Conservation (phyloP, 2,329 filamentous ascomycete species). For the Thermochaetoides dissita region DNA sequence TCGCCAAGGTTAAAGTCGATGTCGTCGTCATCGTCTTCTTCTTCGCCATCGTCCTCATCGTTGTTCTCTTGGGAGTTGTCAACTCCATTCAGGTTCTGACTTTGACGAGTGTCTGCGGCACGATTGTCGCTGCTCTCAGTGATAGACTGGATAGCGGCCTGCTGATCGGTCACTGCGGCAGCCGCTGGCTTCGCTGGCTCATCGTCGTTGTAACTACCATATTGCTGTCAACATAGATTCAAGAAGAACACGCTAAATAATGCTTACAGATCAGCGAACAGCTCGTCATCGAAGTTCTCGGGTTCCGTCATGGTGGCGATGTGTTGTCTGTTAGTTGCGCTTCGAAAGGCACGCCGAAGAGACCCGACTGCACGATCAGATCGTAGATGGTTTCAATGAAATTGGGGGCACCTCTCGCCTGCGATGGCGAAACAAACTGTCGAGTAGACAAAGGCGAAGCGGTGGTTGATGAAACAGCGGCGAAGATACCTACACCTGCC, state of each 20-base stretch:
- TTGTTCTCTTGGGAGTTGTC: conserved; percentile 15
- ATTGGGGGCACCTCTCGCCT: too few species aligned
- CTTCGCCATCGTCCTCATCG: conserved; percentile 26
- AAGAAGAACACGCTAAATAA: not conserved
- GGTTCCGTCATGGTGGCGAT: conserved; percentile 52
- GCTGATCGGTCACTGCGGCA: conserved; percentile 18
- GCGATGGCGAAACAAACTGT: too few species aligned
- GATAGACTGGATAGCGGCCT: conserved; percentile 12
- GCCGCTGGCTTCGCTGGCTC: conserved; percentile 27
- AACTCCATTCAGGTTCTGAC: conserved; percentile 20
- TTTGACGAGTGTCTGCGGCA: conserved; percentile 17
- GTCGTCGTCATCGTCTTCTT: conserved; percentile 38
- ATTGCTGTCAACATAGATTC: too few species aligned
- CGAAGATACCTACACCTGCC: too few species aligned
- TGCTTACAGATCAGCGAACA: conserved; percentile 79
- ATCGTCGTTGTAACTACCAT: conserved; percentile 48
- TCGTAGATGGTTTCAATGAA: too few species aligned
- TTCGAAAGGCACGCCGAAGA: too few species aligned
- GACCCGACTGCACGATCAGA: too few species aligned
- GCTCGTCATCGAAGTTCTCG: conserved; percentile 72
- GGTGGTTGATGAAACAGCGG: too few species aligned
- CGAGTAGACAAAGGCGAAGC: too few species aligned
- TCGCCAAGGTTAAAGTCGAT: conserved; percentile 40
- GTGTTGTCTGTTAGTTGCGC: not conserved
- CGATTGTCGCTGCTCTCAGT: conserved; percentile 18